These are phyloP conservation scores for Boletus rufocinnamomeus DNA, from an alignment of 768 basidiomycete genomes.

Conservation along the genomic window DNA sequence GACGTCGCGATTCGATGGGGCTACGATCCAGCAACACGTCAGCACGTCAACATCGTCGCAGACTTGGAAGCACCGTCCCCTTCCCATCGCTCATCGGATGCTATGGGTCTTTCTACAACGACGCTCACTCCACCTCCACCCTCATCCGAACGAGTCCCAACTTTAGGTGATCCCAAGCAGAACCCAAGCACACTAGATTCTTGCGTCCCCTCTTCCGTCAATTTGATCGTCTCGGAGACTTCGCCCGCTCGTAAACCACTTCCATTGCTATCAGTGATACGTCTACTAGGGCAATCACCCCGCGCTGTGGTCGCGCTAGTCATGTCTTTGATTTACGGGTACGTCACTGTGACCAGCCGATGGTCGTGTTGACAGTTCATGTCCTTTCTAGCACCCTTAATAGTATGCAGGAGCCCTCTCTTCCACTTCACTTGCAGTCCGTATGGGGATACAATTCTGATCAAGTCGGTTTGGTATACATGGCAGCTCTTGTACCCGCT, in stretches of 20 bases:
- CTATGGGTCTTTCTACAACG: background rate
- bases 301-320: slow-evolving; percentile 50
- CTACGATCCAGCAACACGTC: slow-evolving; percentile 39
- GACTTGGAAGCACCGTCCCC: slow-evolving; percentile 12
- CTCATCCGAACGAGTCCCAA: background rate
- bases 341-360: slow-evolving; percentile 16
- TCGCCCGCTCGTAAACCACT: slow-evolving; percentile 28
- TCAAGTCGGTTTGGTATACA: slow-evolving; percentile 64
- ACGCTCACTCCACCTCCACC: background rate
- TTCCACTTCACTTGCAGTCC: slow-evolving; percentile 55
- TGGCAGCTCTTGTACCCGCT: slow-evolving; percentile 64
- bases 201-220: background rate
- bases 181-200: background rate
- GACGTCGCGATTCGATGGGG: slow-evolving; percentile 52
- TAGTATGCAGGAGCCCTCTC: slow-evolving; percentile 54
- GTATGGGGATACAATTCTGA: slow-evolving; percentile 50
- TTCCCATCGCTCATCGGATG: background rate
- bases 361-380: background rate
- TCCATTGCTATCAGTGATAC: slow-evolving; percentile 45
- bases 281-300: slow-evolving; percentile 44
- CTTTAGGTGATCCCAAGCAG: background rate
- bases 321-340: slow-evolving; percentile 58
- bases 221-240: slow-evolving; percentile 6
- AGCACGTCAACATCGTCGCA: slow-evolving; percentile 1
- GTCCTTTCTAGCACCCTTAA: slow-evolving; percentile 43